Evolutionary conservation across 148 eudicot genomes (phyloP).

Genomic region (Simmondsia chinensis): DNA sequence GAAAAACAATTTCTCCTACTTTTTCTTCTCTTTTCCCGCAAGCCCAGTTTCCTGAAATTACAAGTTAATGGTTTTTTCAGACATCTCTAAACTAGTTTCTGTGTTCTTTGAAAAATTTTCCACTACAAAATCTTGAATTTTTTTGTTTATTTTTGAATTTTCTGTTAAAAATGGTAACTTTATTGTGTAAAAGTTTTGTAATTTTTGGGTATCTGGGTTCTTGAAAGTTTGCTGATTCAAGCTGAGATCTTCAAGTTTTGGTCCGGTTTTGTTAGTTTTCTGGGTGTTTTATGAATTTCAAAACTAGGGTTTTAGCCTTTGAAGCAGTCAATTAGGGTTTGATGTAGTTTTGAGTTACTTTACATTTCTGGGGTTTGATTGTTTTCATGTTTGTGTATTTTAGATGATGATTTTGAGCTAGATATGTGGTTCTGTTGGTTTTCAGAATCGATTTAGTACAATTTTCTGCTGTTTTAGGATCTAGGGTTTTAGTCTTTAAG

Average conservation of each 20-base stretch:
- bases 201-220: conserved; percentile 14
- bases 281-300: conserved; percentile 7
- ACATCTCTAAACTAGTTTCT: conserved; percentile 17
- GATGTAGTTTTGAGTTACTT: conserved; percentile 1
- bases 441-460: conserved; percentile 1
- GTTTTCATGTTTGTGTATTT: conserved; percentile 1
- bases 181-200: conserved; percentile 10
- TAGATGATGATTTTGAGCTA: conserved; percentile 21
- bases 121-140: conserved; percentile 17
- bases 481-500: conserved; percentile 19
- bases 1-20: conserved; percentile 20
- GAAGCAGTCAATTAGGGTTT: conserved; percentile 7
- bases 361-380: conserved; percentile 8
- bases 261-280: conserved; percentile 6
- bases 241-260: conserved; percentile 20
- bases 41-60: conserved; percentile 59
- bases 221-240: conserved; percentile 14
- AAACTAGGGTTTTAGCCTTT: conserved; percentile 9
- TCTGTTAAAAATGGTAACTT: conserved; percentile 6
- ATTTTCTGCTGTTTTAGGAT: conserved; percentile 4
- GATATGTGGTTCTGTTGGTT: conserved; percentile 1
- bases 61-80: conserved; percentile 25
- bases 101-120: conserved; percentile 16
- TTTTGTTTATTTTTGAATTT: conserved; percentile 9
- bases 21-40: conserved; percentile 48